These are phyloP conservation scores for Fusarium clavum DNA, from an alignment of 2,329 filamentous ascomycete species.

Conservation along the genomic window DNA sequence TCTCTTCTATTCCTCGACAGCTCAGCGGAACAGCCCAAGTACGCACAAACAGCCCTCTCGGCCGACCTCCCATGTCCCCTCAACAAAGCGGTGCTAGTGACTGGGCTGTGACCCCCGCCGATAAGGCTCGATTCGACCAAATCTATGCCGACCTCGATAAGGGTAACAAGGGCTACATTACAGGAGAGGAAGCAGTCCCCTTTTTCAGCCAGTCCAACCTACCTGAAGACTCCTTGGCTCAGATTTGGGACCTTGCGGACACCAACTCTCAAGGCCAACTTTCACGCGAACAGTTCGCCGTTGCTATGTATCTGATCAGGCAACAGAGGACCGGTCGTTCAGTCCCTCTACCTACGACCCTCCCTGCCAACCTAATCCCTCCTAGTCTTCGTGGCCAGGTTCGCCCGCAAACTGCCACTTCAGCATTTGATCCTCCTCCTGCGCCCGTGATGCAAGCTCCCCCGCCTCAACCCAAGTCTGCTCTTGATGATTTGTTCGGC, in stretches of 20 bases:
- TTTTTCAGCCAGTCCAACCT: slow-evolving; percentile 95
- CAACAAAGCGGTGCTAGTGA: slow-evolving; percentile 62
- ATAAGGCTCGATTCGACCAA: slow-evolving; percentile 89
- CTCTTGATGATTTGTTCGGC: slow-evolving; percentile 93
- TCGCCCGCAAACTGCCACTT: slow-evolving; percentile 62
- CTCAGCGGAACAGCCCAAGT: slow-evolving; percentile 77
- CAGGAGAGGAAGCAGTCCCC: slow-evolving; percentile 90
- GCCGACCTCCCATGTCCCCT: slow-evolving; percentile 60
- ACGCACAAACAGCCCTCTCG: slow-evolving; percentile 70
- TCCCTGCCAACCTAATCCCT: slow-evolving; percentile 85
- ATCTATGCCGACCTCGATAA: slow-evolving; percentile 89
- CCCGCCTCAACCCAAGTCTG: slow-evolving; percentile 74
- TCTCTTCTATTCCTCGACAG: slow-evolving; percentile 82
- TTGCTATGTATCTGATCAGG: slow-evolving; percentile 96
- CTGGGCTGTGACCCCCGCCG: slow-evolving; percentile 84
- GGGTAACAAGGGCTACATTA: slow-evolving; percentile 82
- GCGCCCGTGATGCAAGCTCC: slow-evolving; percentile 52
- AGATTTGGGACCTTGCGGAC: slow-evolving; percentile 97
- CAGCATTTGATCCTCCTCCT: slow-evolving; percentile 64
- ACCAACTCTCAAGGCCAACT: slow-evolving; percentile 90
- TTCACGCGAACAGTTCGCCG: slow-evolving; percentile 90
- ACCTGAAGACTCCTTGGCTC: slow-evolving; percentile 87
- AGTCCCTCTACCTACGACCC: slow-evolving; percentile 74
- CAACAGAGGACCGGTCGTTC: slow-evolving; percentile 81
- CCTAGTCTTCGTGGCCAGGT: slow-evolving; percentile 80